Evolutionary conservation across 768 basidiomycete genomes (phyloP).

Genomic region (Mrakia blollopis): DNA sequence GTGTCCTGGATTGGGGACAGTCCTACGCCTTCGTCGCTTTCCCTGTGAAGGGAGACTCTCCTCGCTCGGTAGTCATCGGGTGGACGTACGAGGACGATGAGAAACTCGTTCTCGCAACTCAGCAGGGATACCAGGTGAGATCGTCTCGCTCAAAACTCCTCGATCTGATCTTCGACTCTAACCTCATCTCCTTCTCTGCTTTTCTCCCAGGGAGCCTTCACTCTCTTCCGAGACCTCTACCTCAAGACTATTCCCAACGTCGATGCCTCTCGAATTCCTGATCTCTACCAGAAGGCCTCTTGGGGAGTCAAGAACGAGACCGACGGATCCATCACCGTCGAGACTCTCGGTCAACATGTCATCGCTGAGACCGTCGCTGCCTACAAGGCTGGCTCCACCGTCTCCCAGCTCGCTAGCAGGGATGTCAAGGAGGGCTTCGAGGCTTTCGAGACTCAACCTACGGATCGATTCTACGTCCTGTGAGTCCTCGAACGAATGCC

Average conservation of each 20-base stretch:
- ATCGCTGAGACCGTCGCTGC: slow-evolving; percentile 35
- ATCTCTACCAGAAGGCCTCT: slow-evolving; percentile 25
- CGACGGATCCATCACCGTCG: slow-evolving; percentile 33
- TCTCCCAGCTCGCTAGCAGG: not conserved
- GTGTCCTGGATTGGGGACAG: slow-evolving; percentile 37
- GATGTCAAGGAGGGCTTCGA: slow-evolving; percentile 19
- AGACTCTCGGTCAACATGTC: slow-evolving; percentile 36
- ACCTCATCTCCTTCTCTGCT: not conserved
- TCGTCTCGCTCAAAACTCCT: not conserved
- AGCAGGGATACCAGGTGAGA: slow-evolving; percentile 33
- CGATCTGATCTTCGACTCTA: too few relatives aligned
- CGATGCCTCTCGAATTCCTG: slow-evolving; percentile 21
- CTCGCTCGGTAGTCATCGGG: slow-evolving; percentile 31
- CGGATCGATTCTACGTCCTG: slow-evolving; percentile 34
- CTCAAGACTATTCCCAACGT: slow-evolving; percentile 19
- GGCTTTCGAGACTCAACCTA: slow-evolving; percentile 33
- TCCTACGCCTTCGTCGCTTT: slow-evolving; percentile 36
- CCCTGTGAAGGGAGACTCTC: slow-evolving; percentile 27
- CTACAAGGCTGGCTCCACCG: slow-evolving; percentile 24
- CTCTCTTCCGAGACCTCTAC: slow-evolving; percentile 37
- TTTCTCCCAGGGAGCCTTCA: slow-evolving; percentile 30
- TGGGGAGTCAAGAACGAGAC: slow-evolving; percentile 36
- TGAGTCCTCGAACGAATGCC: not conserved
- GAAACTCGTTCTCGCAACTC: slow-evolving; percentile 31
- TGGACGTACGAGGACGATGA: slow-evolving; percentile 38